Evolutionary conservation across 2,329 filamentous ascomycete genomes (phyloP).

Genomic region (Pezicula rhizophila): DNA sequence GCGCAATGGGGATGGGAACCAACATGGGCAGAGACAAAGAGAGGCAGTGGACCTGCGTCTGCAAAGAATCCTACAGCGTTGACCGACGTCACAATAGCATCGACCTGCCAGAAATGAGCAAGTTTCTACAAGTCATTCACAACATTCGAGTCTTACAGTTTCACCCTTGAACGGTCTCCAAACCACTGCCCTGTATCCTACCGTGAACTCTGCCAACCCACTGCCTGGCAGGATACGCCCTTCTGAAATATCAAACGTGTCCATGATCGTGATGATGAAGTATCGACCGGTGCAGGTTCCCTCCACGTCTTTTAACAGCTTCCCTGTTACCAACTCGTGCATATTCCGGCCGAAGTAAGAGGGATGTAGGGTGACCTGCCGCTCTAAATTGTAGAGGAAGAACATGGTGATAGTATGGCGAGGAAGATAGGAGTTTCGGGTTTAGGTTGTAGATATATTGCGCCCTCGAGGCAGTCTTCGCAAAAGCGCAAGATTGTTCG

Average conservation of each 20-base stretch:
- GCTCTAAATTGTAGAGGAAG: slow-evolving; percentile 95
- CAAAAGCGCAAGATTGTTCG: slow-evolving; percentile 7
- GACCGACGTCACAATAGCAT: slow-evolving; percentile 87
- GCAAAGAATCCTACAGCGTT: slow-evolving; percentile 90
- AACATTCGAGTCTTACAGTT: slow-evolving; percentile 58
- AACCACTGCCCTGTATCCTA: slow-evolving; percentile 90
- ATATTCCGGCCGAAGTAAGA: slow-evolving; percentile 96
- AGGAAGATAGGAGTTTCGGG: background rate
- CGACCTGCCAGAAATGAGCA: slow-evolving; percentile 55
- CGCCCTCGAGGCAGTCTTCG: background rate
- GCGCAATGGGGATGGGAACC: slow-evolving; percentile 6
- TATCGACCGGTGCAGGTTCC: slow-evolving; percentile 92
- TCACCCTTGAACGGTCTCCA: slow-evolving; percentile 98
- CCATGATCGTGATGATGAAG: slow-evolving; percentile 97
- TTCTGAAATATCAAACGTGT: slow-evolving; percentile 90
- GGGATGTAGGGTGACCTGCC: slow-evolving; percentile 88
- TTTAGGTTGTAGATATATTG: background rate
- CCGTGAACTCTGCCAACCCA: slow-evolving; percentile 88
- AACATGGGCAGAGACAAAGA: slow-evolving; percentile 60
- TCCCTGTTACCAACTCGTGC: slow-evolving; percentile 82
- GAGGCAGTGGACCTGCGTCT: slow-evolving; percentile 69
- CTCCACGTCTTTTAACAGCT: slow-evolving; percentile 88
- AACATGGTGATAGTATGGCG: slow-evolving; percentile 60
- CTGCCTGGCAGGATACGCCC: slow-evolving; percentile 87
- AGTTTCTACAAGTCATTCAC: background rate